These are phyloP conservation scores for Podospora australis DNA, from an alignment of 495 filamentous ascomycete species.

Conservation along the genomic window DNA sequence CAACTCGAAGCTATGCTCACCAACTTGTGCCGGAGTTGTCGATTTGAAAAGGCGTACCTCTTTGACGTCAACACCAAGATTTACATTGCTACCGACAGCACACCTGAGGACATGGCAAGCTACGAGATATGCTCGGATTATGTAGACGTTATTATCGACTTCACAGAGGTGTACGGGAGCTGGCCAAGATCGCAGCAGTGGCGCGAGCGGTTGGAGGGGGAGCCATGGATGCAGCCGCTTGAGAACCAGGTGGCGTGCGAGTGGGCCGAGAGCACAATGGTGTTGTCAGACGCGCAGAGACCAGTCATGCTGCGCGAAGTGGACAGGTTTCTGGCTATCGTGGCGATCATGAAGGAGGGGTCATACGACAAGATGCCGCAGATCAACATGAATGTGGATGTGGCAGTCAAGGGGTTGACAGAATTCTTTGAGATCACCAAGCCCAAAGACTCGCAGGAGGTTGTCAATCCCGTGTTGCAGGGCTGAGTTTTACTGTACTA, in stretches of 20 bases:
- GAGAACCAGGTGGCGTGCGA: constrained; percentile 55
- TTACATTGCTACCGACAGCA: constrained; percentile 92
- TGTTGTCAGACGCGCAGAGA: constrained; percentile 69
- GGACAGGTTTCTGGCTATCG: constrained; percentile 75
- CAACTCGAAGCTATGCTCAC: constrained; percentile 89
- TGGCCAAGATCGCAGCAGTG: constrained; percentile 52
- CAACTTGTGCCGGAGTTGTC: constrained; percentile 77
- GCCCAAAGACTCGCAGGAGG: too few relatives aligned
- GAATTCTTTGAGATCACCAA: constrained; percentile 55
- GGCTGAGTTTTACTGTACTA: too few relatives aligned
- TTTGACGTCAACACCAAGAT: constrained; percentile 97
- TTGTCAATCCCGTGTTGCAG: too few relatives aligned
- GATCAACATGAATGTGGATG: constrained; percentile 52
- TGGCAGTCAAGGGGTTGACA: constrained; percentile 46
- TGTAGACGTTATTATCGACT: constrained; percentile 94
- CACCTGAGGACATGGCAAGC: constrained; percentile 82
- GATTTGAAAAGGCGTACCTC: constrained; percentile 94
- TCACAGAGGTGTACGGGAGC: constrained; percentile 83
- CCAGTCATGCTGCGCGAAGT: constrained; percentile 84
- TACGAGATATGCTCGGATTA: constrained; percentile 98
- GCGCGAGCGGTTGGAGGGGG: constrained; percentile 51
- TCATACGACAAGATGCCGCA: constrained; percentile 53
- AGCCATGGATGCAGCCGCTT: constrained; percentile 56
- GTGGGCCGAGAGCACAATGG: constrained; percentile 73
- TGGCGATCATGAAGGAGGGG: constrained; percentile 67